Evolutionary conservation across 2,329 filamentous ascomycete genomes (phyloP), one percentile per base, ranked within the genome.

Genomic region (Spiromastix sp.): DNA sequence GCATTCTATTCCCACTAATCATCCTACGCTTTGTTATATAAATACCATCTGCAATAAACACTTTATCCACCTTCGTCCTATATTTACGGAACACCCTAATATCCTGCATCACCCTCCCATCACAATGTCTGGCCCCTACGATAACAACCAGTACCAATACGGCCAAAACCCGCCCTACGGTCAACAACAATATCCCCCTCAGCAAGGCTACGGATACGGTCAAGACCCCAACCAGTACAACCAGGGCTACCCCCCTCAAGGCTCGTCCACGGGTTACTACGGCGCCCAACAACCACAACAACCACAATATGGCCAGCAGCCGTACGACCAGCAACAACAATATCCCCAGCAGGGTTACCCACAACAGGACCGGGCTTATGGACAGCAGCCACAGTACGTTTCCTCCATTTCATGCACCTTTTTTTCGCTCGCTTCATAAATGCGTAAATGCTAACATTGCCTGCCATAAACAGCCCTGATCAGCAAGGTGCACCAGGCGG

Each of bases 401-500:
- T 7, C 9, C 16, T 10, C 21, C 12, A 8, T 18, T 11, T 4
- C 11, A 18, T 9, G 10, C 16, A 21, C 27, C 33, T 42, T 16
- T 30, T 37, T 32, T 18, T 21, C 3, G 11, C 5, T 15, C 9
- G 17, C 4, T 16, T 25, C n/a, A 3, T 2, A 21, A 10, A 5
- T 30, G 4, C 18, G 10, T 21, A 37, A 10, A n/a, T n/a, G n/a
- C n/a, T n/a, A n/a, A n/a, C n/a, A n/a, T n/a, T n/a, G n/a, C n/a
- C n/a, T n/a, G n/a, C n/a, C n/a, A n/a, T n/a, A n/a, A n/a, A n/a
- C n/a, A 24, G 21, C 7, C 7, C 7, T 24, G 26, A 41, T 25
- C 47, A 52, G 11, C 43, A 57, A 36, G 45, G 34, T 42, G 54
- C 52, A 22, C 58, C 59, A 33, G 59, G 53, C 29, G 51, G 50